Conservation (phyloP, 345 rosid genomes). For the Heritiera littoralis region DNA sequence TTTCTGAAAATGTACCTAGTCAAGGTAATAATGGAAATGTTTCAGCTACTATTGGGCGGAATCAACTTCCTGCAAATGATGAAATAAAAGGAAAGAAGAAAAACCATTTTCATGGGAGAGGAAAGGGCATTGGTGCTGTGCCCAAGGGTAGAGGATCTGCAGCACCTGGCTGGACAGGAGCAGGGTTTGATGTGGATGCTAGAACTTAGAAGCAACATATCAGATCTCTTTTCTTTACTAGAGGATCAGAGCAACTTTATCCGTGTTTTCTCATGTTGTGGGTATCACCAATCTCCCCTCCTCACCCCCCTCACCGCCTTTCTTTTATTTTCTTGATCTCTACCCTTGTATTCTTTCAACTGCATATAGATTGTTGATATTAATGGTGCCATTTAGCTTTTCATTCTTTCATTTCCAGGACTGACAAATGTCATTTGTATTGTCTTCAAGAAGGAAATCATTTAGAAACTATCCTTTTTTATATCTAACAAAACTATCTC, state of each 20-base stretch:
- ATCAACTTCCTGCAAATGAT: constrained; percentile 42
- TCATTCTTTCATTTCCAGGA: constrained; percentile 6
- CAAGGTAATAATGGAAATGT: constrained; percentile 35
- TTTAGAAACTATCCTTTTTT: background rate
- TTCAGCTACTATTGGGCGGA: constrained; percentile 32
- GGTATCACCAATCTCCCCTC: constrained; percentile 23
- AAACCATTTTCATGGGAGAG: constrained; percentile 63
- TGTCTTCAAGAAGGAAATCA: constrained; percentile 11
- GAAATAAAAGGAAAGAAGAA: constrained; percentile 61
- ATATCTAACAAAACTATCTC: background rate
- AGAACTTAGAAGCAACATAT: constrained; percentile 40
- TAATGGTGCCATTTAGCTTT: constrained; percentile 12
- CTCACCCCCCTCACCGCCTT: background rate
- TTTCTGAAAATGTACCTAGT: constrained; percentile 35
- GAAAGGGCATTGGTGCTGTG: constrained; percentile 60
- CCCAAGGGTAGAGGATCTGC: constrained; percentile 61
- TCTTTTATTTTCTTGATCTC: constrained; percentile 4
- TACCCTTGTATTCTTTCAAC: constrained; percentile 13
- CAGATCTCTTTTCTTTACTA: constrained; percentile 18
- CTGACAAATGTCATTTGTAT: background rate
- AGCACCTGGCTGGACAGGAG: constrained; percentile 74
- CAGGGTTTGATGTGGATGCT: constrained; percentile 77
- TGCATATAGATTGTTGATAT: constrained; percentile 25
- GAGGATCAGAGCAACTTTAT: constrained; percentile 13
- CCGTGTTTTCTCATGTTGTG: background rate